Evolutionary conservation across 73 alveolate species (phyloP).

Genomic region (Urostyla sp.): DNA sequence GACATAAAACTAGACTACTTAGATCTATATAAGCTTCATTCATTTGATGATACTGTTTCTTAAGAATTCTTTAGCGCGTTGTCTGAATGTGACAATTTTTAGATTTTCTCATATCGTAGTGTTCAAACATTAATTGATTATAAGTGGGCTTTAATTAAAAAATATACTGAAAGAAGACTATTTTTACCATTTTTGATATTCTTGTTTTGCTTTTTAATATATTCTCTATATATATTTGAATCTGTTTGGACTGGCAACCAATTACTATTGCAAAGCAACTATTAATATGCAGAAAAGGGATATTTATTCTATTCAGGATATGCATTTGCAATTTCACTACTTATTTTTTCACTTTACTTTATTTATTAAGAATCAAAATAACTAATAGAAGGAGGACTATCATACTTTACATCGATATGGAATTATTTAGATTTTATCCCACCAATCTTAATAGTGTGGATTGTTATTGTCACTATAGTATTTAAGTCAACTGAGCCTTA

Average conservation of each 20-base stretch:
- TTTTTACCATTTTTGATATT: conserved; percentile 56
- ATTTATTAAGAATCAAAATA: conserved; percentile 9
- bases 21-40: conserved; percentile 25
- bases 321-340: neutral
- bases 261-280: neutral
- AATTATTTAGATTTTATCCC: conserved; percentile 30
- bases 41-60: neutral
- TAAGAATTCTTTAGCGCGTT: conserved; percentile 22
- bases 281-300: too few relatives aligned
- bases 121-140: conserved; percentile 39
- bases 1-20: conserved; percentile 36
- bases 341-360: conserved; percentile 20
- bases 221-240: conserved; percentile 10
- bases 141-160: conserved; percentile 42
- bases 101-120: conserved; percentile 5
- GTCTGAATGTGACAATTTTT: conserved; percentile 9
- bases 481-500: neutral
- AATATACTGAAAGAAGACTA: conserved; percentile 10
- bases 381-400: neutral
- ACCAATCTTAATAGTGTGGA: conserved; percentile 26
- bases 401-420: conserved; percentile 11
- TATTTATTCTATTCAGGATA: too few relatives aligned
- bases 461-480: neutral
- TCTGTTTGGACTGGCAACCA: neutral
- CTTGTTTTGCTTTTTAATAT: conserved; percentile 2